Evolutionary conservation across 495 filamentous ascomycete genomes (phyloP).

Genomic region (Podospora didyma): DNA sequence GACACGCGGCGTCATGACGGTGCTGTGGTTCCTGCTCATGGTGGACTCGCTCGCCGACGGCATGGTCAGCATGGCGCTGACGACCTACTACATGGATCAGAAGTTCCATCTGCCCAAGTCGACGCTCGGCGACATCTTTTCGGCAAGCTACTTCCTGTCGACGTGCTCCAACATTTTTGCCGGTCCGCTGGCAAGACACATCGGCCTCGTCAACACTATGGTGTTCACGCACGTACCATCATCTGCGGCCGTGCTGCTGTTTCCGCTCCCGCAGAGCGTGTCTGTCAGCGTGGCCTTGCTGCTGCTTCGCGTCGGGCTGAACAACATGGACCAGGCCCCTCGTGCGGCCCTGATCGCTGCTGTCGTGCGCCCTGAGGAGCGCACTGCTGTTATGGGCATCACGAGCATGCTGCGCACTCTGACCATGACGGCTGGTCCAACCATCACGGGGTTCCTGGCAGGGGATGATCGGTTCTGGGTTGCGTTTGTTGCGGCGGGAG

Average conservation of each 20-base stretch:
- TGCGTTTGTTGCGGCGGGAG: constrained; percentile 70
- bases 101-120: constrained; percentile 70
- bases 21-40: constrained; percentile 71
- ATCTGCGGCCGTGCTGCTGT: constrained; percentile 36
- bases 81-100: constrained; percentile 71
- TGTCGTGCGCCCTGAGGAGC: constrained; percentile 66
- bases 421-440: constrained; percentile 60
- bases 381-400: constrained; percentile 77
- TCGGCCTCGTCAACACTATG: constrained; percentile 68
- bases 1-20: constrained; percentile 58
- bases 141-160: constrained; percentile 31
- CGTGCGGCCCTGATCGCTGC: constrained; percentile 77
- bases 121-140: constrained; percentile 41
- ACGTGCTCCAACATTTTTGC: constrained; percentile 61
- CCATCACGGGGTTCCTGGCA: constrained; percentile 68
- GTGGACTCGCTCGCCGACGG: constrained; percentile 78
- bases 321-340: constrained; percentile 77
- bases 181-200: constrained; percentile 67
- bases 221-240: constrained; percentile 45
- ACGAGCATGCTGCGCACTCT: constrained; percentile 67
- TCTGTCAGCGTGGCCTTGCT: constrained; percentile 57
- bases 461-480: constrained; percentile 62
- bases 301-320: constrained; percentile 56
- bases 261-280: constrained; percentile 34
- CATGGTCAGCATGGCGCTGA: constrained; percentile 67